phyloP scores from a whole-genome alignment of 139 green algal genomes.

The Coccomyxa sp. region DNA sequence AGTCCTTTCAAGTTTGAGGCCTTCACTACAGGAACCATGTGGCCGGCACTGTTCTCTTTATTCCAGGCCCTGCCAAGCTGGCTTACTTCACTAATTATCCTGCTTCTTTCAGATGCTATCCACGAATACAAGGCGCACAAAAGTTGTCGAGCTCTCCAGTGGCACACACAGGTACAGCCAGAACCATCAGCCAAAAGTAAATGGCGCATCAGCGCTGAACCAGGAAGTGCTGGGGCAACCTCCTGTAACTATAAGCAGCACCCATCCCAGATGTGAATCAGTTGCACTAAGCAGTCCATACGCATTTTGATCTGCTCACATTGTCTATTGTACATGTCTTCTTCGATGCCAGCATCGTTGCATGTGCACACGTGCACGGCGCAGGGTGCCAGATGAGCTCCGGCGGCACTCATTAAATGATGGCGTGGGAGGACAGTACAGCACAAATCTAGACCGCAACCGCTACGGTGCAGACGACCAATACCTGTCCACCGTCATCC shows the following conservation, averaged over 20 bases:
- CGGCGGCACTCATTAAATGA: slow-evolving; percentile 81
- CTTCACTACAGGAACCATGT: background rate
- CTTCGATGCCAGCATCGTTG: too few species aligned
- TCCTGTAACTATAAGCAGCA: too few species aligned
- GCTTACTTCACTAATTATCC: background rate
- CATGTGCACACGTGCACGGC: too few species aligned
- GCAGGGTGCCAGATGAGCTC: slow-evolving; percentile 85
- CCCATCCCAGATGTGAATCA: too few species aligned
- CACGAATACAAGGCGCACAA: slow-evolving; percentile 88
- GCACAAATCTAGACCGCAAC: slow-evolving; percentile 94
- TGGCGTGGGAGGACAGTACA: slow-evolving; percentile 77
- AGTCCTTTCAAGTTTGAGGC: background rate
- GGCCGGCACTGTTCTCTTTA: too few species aligned
- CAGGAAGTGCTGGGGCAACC: too few species aligned
- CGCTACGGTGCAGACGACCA: slow-evolving; percentile 92
- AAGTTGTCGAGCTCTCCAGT: slow-evolving; percentile 85
- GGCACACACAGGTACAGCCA: slow-evolving; percentile 71
- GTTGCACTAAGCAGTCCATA: too few species aligned
- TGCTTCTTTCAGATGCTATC: slow-evolving; percentile 62
- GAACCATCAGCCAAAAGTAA: too few species aligned
- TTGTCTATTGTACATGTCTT: too few species aligned
- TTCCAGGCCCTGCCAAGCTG: background rate
- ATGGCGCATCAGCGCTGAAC: too few species aligned
- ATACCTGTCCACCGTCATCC: slow-evolving; percentile 92
- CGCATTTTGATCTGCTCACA: too few species aligned